These are phyloP conservation scores for Bipolaris oryzae DNA, from an alignment of 2,329 filamentous ascomycete species.

Conservation along the genomic window DNA sequence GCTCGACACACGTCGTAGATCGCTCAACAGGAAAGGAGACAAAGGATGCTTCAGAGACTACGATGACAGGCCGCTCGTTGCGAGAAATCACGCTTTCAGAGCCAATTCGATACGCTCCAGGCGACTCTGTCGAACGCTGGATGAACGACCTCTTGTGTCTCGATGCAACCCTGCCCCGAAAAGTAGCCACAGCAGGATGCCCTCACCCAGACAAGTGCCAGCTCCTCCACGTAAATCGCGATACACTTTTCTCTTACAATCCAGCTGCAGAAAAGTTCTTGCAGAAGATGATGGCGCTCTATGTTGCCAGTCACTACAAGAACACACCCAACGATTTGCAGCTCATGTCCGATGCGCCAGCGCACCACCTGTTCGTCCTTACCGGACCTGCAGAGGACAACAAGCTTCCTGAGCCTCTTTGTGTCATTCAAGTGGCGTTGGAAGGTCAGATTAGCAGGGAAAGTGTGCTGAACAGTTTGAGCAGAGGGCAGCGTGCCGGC, in stretches of 20 bases:
- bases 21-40: conserved; percentile 75
- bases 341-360: conserved; percentile 95
- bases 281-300: conserved; percentile 97
- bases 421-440: conserved; percentile 90
- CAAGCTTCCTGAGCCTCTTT: conserved; percentile 87
- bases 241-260: conserved; percentile 97
- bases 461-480: conserved; percentile 88
- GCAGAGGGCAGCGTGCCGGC: conserved; percentile 83
- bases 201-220: conserved; percentile 92
- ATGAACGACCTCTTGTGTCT: conserved; percentile 92
- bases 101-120: conserved; percentile 91
- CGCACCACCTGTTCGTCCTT: conserved; percentile 93
- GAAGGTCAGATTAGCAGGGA: conserved; percentile 94
- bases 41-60: conserved; percentile 43
- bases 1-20: conserved; percentile 70
- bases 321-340: conserved; percentile 98
- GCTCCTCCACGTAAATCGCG: conserved; percentile 90
- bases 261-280: conserved; percentile 96
- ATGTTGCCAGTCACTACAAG: conserved; percentile 97
- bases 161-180: conserved; percentile 85
- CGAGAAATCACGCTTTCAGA: conserved; percentile 92
- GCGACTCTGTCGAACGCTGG: conserved; percentile 94
- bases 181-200: conserved; percentile 74
- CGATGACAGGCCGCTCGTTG: conserved; percentile 71
- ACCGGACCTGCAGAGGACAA: conserved; percentile 82